These are phyloP conservation scores for Hericium alpestre DNA, from an alignment of 768 basidiomycete genomes.

Conservation along the genomic window DNA sequence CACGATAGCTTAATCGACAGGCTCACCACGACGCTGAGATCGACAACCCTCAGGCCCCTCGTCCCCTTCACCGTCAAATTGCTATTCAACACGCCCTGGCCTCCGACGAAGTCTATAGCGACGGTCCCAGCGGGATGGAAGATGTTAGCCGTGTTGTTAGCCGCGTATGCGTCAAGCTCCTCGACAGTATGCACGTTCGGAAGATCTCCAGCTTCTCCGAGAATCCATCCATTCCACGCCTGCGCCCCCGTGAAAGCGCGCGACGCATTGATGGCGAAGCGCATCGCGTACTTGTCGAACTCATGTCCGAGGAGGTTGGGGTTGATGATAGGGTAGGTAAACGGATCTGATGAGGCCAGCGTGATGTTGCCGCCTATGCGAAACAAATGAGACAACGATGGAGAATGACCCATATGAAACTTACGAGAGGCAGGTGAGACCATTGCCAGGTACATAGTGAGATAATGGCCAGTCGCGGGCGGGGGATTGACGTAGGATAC, in stretches of 20 bases:
- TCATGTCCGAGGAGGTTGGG: constrained; percentile 6
- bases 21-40: constrained; percentile 5
- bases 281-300: constrained; percentile 4
- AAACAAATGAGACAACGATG: background rate
- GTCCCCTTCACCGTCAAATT: constrained; percentile 6
- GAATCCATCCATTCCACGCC: constrained; percentile 2
- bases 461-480: constrained; percentile 14
- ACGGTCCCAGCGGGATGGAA: constrained; percentile 26
- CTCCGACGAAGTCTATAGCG: constrained; percentile 26
- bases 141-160: constrained; percentile 10
- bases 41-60: constrained; percentile 5
- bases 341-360: constrained; percentile 16
- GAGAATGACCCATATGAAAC: background rate
- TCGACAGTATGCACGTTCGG: constrained; percentile 8
- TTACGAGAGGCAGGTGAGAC: constrained; percentile 16
- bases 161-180: constrained; percentile 12
- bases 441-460: constrained; percentile 8
- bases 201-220: background rate
- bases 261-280: constrained; percentile 1
- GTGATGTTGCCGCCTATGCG: constrained; percentile 17
- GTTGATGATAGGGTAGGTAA: constrained; percentile 19
- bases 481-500: background rate
- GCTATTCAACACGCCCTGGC: constrained; percentile 32
- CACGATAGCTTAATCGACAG: no score
- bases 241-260: background rate